phyloP scores from a whole-genome alignment of 1,139 yeast genomes.

The Taiozyma onychis region DNA sequence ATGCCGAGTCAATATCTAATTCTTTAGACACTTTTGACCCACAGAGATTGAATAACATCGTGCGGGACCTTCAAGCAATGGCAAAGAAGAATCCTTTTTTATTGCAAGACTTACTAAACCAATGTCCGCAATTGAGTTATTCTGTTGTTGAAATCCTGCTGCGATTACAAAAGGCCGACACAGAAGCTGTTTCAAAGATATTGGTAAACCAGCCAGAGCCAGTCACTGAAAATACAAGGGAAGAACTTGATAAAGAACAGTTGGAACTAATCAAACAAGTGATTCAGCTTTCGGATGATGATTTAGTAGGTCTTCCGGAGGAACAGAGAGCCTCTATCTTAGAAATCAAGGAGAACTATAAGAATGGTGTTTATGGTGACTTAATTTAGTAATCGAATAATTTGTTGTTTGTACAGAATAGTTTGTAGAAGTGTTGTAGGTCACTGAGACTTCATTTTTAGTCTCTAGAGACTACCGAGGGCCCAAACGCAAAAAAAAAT shows the following conservation, averaged over 20 bases:
- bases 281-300: constrained; percentile 56
- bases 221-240: constrained; percentile 19
- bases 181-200: constrained; percentile 28
- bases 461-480: no score
- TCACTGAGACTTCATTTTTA: no score
- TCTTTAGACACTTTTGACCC: constrained; percentile 55
- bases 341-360: constrained; percentile 37
- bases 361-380: constrained; percentile 42
- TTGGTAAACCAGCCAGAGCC: constrained; percentile 13
- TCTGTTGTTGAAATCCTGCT: constrained; percentile 77
- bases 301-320: constrained; percentile 53
- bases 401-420: neutral
- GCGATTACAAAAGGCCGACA: constrained; percentile 32
- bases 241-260: constrained; percentile 44
- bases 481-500: no score
- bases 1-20: constrained; percentile 56
- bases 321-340: constrained; percentile 42
- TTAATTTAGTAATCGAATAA: neutral
- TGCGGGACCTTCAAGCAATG: constrained; percentile 63
- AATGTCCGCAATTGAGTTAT: constrained; percentile 74
- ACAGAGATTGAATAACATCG: constrained; percentile 46
- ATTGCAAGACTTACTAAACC: constrained; percentile 56
- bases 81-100: constrained; percentile 55
- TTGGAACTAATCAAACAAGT: constrained; percentile 48
- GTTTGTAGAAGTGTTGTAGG: no score